Evolutionary conservation across 1,139 yeast genomes (phyloP).

Genomic region (Sugiyamaella neomexicana): DNA sequence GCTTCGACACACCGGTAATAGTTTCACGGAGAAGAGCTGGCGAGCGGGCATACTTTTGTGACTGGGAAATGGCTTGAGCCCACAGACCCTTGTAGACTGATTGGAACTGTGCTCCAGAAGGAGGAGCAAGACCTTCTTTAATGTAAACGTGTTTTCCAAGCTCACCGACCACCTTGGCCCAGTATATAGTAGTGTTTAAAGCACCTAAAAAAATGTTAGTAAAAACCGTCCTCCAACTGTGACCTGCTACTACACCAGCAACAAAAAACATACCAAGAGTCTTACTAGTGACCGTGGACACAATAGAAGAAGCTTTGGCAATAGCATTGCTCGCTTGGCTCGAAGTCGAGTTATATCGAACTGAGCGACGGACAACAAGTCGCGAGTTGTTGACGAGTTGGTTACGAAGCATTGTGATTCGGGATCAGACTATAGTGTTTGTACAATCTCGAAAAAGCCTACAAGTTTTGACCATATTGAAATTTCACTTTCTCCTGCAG

Average conservation of each 20-base stretch:
- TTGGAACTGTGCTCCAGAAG: constrained; percentile 75
- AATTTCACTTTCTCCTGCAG: constrained; percentile 8
- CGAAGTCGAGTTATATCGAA: constrained; percentile 47
- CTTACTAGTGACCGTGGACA: constrained; percentile 53
- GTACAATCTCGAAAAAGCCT: neutral
- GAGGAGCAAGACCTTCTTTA: constrained; percentile 93
- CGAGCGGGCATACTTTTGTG: constrained; percentile 42
- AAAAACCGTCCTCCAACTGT: too few species aligned
- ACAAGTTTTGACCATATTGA: neutral
- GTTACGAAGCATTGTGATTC: constrained; percentile 26
- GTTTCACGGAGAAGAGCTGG: constrained; percentile 33
- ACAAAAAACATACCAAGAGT: constrained; percentile 48
- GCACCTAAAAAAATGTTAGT: constrained; percentile 17
- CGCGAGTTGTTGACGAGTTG: constrained; percentile 25
- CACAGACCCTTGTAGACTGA: constrained; percentile 62
- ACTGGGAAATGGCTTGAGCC: constrained; percentile 52
- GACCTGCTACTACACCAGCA: too few species aligned
- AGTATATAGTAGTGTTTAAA: constrained; percentile 52
- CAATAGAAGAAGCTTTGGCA: constrained; percentile 39
- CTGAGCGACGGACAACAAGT: constrained; percentile 27
- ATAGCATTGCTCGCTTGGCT: constrained; percentile 41
- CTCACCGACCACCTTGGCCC: constrained; percentile 88
- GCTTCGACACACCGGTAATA: constrained; percentile 54
- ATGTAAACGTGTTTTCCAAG: constrained; percentile 85
- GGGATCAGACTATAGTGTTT: neutral